phyloP scores from a whole-genome alignment of 78 protist species.

The Diacronema lutheri region DNA sequence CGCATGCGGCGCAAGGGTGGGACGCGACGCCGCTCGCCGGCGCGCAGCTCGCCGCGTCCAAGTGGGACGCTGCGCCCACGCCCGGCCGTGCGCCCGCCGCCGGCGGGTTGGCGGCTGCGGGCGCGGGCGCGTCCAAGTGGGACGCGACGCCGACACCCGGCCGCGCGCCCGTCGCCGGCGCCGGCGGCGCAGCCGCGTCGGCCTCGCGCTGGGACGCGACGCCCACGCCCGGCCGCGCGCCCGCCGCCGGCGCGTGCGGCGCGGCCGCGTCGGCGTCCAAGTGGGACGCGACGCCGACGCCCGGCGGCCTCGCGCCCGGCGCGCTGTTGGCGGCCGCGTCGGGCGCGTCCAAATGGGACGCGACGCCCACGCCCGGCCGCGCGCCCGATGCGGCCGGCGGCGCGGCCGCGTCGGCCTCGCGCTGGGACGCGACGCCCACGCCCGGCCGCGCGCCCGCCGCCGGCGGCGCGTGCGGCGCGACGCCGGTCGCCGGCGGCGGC shows the following conservation, averaged over 20 bases:
- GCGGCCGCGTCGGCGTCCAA: conserved; percentile 5
- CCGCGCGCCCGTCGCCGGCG: not conserved
- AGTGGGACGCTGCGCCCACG: conserved; percentile 19
- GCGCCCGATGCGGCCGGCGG: not conserved
- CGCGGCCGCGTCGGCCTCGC: not conserved
- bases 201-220: conserved; percentile 14
- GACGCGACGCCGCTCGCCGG: conserved; percentile 30
- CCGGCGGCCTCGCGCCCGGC: not conserved
- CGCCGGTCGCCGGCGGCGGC: not conserved
- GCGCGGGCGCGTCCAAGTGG: not conserved
- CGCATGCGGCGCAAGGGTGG: too few species aligned
- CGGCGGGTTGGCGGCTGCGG: too few species aligned
- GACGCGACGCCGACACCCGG: conserved; percentile 8
- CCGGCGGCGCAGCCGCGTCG: too few species aligned
- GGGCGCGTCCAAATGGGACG: conserved; percentile 6
- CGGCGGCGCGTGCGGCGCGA: not conserved
- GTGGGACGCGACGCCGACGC: conserved; percentile 16
- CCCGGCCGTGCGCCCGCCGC: not conserved
- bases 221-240: conserved; percentile 29
- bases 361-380: conserved; percentile 11
- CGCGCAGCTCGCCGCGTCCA: too few species aligned
- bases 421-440: conserved; percentile 10
- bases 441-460: not conserved
- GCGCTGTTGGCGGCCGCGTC: not conserved
- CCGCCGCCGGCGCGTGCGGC: not conserved